phyloP scores from a whole-genome alignment of 2,329 filamentous ascomycete species.

The Fusarium cyanostomum region DNA sequence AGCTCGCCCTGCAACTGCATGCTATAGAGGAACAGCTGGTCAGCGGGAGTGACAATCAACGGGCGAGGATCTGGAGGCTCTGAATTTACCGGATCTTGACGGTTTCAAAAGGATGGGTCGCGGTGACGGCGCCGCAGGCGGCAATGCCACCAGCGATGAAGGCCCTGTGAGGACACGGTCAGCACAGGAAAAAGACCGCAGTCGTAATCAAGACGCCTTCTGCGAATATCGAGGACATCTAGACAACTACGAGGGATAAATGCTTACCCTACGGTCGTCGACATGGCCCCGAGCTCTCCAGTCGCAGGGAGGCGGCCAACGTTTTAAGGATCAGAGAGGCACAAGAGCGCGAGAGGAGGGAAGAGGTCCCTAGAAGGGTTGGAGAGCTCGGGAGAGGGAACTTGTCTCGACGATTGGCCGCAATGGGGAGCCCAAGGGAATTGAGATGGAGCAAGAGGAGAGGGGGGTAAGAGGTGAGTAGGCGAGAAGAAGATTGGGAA shows the following conservation, averaged over 20 bases:
- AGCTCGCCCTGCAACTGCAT: constrained; percentile 97
- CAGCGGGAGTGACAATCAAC: background rate
- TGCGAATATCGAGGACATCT: background rate
- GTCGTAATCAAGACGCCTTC: constrained; percentile 13
- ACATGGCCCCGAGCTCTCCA: constrained; percentile 43
- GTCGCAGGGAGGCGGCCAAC: constrained; percentile 16
- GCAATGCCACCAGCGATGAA: constrained; percentile 97
- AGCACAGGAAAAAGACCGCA: background rate
- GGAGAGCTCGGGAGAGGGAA: constrained; percentile 38
- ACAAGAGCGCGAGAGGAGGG: constrained; percentile 1
- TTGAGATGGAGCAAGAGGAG: background rate
- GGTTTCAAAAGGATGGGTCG: constrained; percentile 97
- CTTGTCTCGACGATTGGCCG: constrained; percentile 19
- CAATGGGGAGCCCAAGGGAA: constrained; percentile 8
- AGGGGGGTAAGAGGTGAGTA: constrained; percentile 5
- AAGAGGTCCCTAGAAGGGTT: constrained; percentile 14
- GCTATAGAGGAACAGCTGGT: constrained; percentile 53
- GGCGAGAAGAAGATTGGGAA: constrained; percentile 17
- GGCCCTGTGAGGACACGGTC: constrained; percentile 61
- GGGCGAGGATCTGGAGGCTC: background rate
- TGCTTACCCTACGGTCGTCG: constrained; percentile 50
- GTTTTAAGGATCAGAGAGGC: background rate
- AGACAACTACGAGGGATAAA: background rate
- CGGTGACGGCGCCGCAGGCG: constrained; percentile 95
- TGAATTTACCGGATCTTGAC: constrained; percentile 89